Percentiles rank a stretch among this genome's conserved stretches.
Conservation (phyloP, 2,329 filamentous ascomycete genomes). For the Mollisia scopiformis region DNA sequence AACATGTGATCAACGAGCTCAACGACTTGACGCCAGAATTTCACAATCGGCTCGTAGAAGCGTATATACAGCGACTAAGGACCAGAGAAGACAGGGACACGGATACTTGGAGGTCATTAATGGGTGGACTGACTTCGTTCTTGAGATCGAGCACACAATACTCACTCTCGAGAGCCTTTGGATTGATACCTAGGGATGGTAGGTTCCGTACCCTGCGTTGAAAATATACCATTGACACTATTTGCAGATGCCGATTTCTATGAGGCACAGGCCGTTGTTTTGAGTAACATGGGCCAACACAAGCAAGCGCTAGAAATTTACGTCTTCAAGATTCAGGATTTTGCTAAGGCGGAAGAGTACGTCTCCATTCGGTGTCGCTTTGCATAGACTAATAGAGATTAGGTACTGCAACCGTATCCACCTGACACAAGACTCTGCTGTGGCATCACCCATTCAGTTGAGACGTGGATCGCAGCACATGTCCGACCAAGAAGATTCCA, state of each 20-base stretch:
- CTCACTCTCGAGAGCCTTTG: conserved; percentile 76
- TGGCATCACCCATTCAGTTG: conserved; percentile 38
- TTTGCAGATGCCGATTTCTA: conserved; percentile 79
- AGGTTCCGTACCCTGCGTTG: conserved; percentile 35
- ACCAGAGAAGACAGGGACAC: conserved; percentile 42
- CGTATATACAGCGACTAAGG: conserved; percentile 60
- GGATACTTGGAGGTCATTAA: conserved; percentile 58
- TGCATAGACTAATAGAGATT: neutral
- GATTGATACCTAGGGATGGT: conserved; percentile 80
- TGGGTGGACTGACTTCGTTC: conserved; percentile 72
- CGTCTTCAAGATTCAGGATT: conserved; percentile 90
- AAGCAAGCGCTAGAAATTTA: conserved; percentile 97
- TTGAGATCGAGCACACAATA: conserved; percentile 79
- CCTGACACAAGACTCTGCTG: conserved; percentile 55
- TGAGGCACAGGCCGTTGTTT: conserved; percentile 85
- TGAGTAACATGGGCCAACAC: conserved; percentile 94
- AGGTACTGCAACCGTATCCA: conserved; percentile 91
- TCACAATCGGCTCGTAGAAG: conserved; percentile 80
- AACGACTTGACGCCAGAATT: conserved; percentile 84
- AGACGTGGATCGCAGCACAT: conserved; percentile 39
- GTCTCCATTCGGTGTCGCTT: conserved; percentile 35
- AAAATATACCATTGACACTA: neutral
- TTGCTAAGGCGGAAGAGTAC: conserved; percentile 89
- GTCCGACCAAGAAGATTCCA: conserved; percentile 52
- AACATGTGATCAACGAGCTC: conserved; percentile 88